Conservation (phyloP, 2,329 filamentous ascomycete species). For the Teratosphaeria pseudoeucalypti region DNA sequence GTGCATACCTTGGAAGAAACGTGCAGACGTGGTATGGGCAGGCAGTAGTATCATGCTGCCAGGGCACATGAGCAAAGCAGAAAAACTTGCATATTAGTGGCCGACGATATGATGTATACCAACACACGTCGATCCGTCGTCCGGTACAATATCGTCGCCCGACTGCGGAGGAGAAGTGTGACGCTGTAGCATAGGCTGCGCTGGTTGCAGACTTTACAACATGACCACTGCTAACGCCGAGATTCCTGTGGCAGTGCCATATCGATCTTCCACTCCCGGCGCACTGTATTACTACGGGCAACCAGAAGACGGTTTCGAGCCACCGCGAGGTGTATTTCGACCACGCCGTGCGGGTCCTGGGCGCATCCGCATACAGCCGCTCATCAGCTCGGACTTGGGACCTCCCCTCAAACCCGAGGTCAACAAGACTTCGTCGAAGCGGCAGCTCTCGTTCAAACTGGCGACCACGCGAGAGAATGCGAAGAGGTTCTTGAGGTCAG, state of each 20-base stretch:
- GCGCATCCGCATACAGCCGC: slow-evolving; percentile 46
- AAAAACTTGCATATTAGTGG: not conserved
- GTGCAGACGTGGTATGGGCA: not conserved
- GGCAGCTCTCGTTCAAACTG: slow-evolving; percentile 33
- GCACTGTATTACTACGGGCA: slow-evolving; percentile 7
- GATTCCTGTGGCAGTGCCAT: slow-evolving; percentile 2
- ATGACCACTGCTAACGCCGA: slow-evolving; percentile 3
- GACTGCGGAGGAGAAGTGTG: not conserved
- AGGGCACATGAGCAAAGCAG: not conserved
- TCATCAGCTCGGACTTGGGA: slow-evolving; percentile 30
- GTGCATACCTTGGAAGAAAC: not conserved
- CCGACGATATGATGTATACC: not conserved
- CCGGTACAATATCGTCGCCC: not conserved
- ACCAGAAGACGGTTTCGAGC: slow-evolving; percentile 1
- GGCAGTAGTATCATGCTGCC: not conserved
- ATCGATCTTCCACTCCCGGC: slow-evolving; percentile 5
- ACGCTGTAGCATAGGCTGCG: not conserved
- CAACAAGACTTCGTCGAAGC: not conserved
- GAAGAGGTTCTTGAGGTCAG: slow-evolving; percentile 39
- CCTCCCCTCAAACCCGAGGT: slow-evolving; percentile 14
- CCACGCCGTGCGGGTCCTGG: slow-evolving; percentile 44
- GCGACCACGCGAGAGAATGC: slow-evolving; percentile 40
- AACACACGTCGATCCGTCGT: not conserved
- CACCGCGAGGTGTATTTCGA: slow-evolving; percentile 31
- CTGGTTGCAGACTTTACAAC: not conserved